Conservation (phyloP, 352 stramenopile species). For the Poterioochromonas sp. region DNA sequence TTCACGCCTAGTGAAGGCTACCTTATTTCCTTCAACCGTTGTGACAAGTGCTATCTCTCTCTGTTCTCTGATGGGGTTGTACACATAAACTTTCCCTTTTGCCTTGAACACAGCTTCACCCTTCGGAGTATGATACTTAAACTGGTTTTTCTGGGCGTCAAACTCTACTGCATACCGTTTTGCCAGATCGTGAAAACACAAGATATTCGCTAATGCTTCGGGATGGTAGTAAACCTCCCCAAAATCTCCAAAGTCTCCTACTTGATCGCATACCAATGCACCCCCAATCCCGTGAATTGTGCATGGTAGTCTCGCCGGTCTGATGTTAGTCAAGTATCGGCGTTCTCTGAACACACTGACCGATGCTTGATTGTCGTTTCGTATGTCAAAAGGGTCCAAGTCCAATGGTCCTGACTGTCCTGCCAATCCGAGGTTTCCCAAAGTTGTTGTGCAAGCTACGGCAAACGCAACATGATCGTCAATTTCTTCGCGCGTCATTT, state of each 20-base stretch:
- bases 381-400: neutral
- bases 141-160: neutral
- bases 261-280: neutral
- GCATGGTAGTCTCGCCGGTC: neutral
- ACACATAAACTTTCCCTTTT: neutral
- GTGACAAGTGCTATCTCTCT: too few relatives aligned
- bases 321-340: neutral
- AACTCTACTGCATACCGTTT: neutral
- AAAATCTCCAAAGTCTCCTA: neutral
- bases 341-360: neutral
- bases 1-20: neutral
- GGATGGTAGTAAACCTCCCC: slow-evolving; percentile 2
- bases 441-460: too few relatives aligned
- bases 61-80: neutral
- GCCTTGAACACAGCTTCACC: neutral
- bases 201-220: neutral
- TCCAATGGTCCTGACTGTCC: too few relatives aligned
- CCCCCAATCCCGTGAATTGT: neutral
- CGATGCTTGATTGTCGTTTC: neutral
- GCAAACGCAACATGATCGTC: too few relatives aligned
- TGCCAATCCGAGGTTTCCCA: too few relatives aligned
- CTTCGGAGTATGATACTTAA: neutral
- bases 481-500: too few relatives aligned
- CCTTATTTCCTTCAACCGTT: neutral
- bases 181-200: neutral